Percentiles rank a stretch among this genome's conserved stretches.
Conservation (phyloP, 441 rosid species). For the Populus trichocarpa region DNA sequence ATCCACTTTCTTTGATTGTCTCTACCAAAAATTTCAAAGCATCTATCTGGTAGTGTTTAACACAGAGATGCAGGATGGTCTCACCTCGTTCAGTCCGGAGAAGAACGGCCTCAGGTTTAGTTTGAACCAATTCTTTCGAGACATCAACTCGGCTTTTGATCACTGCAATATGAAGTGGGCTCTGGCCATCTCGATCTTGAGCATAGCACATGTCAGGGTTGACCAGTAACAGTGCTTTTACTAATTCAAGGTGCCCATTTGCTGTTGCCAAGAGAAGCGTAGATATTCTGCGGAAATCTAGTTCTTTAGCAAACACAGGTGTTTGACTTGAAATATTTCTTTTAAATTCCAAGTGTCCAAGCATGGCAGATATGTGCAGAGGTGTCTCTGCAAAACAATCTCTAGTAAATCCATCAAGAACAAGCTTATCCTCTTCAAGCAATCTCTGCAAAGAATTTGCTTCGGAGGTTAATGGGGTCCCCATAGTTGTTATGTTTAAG, state of each 20-base stretch:
- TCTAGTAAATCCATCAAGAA: too few relatives aligned
- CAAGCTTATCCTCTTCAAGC: too few relatives aligned
- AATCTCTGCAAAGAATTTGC: too few relatives aligned
- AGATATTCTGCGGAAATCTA: not conserved
- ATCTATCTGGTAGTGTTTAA: slow-evolving; percentile 17
- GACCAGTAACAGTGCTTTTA: not conserved
- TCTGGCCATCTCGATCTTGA: too few relatives aligned
- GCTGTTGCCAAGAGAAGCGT: slow-evolving; percentile 30
- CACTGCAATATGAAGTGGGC: too few relatives aligned
- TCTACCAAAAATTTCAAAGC: slow-evolving; percentile 22
- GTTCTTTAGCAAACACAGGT: not conserved
- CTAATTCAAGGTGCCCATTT: slow-evolving; percentile 6
- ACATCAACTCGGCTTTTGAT: too few relatives aligned
- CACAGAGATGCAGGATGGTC: slow-evolving; percentile 22
- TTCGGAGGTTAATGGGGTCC: too few relatives aligned
- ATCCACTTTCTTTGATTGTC: not conserved
- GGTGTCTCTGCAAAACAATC: not conserved
- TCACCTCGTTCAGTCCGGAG: too few relatives aligned
- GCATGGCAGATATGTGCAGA: slow-evolving; percentile 2
- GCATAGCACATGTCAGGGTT: not conserved
- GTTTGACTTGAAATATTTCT: not conserved
- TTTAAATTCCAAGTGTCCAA: not conserved
- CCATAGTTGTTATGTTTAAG: too few relatives aligned
- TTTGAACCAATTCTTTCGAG: too few relatives aligned
- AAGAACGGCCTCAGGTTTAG: too few relatives aligned